A percentile compares a stretch with the other conserved stretches of the same genome.
Conservation (phyloP, 495 filamentous ascomycete species). For the Hyaloscypha finlandica region DNA sequence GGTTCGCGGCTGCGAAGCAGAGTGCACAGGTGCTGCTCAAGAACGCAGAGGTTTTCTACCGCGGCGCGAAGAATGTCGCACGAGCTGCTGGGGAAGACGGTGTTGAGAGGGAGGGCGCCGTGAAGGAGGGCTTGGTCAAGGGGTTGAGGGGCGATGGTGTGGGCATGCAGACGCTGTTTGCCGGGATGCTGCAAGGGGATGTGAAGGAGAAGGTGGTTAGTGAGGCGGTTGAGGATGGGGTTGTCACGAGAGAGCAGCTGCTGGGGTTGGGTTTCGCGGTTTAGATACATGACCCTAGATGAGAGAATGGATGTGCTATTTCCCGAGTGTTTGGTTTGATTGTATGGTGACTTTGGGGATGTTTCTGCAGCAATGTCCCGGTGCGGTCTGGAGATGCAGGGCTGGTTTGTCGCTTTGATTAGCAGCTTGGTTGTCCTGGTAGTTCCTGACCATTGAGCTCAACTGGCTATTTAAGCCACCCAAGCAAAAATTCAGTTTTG, state of each 20-base stretch:
- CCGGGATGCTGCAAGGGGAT: neutral
- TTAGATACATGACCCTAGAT: too few relatives aligned
- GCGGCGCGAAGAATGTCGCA: constrained; percentile 53
- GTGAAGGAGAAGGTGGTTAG: constrained; percentile 3
- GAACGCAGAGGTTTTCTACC: constrained; percentile 67
- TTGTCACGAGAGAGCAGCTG: constrained; percentile 16
- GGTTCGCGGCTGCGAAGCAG: constrained; percentile 43
- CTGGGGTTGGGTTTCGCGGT: neutral
- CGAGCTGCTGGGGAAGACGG: neutral
- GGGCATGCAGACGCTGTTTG: neutral
- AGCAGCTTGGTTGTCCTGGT: too few relatives aligned
- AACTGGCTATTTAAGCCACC: too few relatives aligned
- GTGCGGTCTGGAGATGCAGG: too few relatives aligned
- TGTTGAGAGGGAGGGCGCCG: neutral
- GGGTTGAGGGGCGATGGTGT: constrained; percentile 2
- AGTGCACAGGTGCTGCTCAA: constrained; percentile 52
- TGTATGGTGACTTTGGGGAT: too few relatives aligned
- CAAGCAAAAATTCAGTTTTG: too few relatives aligned
- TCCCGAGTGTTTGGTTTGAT: too few relatives aligned
- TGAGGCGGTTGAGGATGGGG: constrained; percentile 28
- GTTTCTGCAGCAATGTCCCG: too few relatives aligned
- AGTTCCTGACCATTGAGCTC: too few relatives aligned
- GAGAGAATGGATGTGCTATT: too few relatives aligned
- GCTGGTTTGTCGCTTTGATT: too few relatives aligned
- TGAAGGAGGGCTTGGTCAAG: constrained; percentile 12